These are phyloP conservation scores for Cyclotella kingstonii DNA, from an alignment of 108 stramenopile species.

Conservation along the genomic window DNA sequence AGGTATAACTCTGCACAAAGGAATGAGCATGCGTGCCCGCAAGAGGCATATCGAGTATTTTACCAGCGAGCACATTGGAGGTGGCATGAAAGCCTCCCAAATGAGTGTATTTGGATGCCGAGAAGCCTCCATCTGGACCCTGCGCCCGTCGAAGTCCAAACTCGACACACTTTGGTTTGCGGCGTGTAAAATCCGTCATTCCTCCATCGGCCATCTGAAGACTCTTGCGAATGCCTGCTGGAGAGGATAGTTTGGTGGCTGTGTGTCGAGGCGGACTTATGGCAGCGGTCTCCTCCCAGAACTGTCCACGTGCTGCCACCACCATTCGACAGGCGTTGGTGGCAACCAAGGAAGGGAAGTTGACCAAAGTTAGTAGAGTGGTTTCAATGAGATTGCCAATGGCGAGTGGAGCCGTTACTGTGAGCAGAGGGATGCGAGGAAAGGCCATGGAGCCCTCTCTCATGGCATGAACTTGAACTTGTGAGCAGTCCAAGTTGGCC, in stretches of 20 bases:
- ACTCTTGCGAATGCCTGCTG: constrained; percentile 14
- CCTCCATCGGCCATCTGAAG: constrained; percentile 36
- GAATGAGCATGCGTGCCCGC: constrained; percentile 97
- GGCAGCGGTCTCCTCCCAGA: constrained; percentile 43
- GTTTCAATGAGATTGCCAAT: constrained; percentile 96
- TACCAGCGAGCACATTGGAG: constrained; percentile 94
- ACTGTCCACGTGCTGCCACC: constrained; percentile 78
- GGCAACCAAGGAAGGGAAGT: constrained; percentile 89
- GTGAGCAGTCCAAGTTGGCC: constrained; percentile 63
- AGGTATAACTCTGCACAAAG: constrained; percentile 87
- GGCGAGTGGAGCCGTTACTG: constrained; percentile 86
- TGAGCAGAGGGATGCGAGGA: constrained; percentile 79
- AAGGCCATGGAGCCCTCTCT: constrained; percentile 89
- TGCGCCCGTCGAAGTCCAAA: constrained; percentile 98
- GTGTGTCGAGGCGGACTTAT: constrained; percentile 12
- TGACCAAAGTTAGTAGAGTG: constrained; percentile 92
- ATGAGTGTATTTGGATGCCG: constrained; percentile 90
- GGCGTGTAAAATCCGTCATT: constrained; percentile 16
- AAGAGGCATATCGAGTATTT: constrained; percentile 73
- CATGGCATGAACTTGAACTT: constrained; percentile 74
- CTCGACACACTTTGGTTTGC: constrained; percentile 74
- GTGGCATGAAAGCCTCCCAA: constrained; percentile 97
- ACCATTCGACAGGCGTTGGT: constrained; percentile 98
- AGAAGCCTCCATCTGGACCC: constrained; percentile 96
- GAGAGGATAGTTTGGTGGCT: background rate